These are phyloP conservation scores for Starmerella sirachaensis DNA, from an alignment of 805 yeast species.

Conservation along the genomic window DNA sequence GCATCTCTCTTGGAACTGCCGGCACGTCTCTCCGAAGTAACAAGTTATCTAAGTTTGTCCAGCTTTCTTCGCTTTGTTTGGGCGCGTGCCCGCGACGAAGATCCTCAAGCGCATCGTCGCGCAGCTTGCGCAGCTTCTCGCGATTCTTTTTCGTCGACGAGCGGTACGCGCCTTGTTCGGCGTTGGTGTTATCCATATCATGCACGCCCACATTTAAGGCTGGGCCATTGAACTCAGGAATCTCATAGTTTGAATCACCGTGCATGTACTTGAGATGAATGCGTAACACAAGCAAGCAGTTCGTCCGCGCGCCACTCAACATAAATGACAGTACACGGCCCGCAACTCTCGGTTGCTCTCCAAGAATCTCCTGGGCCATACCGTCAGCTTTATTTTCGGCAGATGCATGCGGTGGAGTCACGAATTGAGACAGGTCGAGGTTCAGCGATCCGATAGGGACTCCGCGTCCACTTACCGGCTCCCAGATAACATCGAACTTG, in stretches of 20 bases:
- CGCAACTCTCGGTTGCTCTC: constrained; percentile 10
- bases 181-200: constrained; percentile 44
- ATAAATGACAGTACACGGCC: constrained; percentile 46
- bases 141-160: constrained; percentile 3
- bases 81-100: constrained; percentile 3
- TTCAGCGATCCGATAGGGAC: constrained; percentile 52
- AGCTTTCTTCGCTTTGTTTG: background rate
- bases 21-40: constrained; percentile 8
- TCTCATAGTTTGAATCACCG: constrained; percentile 35
- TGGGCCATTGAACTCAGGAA: constrained; percentile 34
- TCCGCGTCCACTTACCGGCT: constrained; percentile 31
- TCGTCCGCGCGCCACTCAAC: constrained; percentile 66
- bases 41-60: constrained; percentile 12
- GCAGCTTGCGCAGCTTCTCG: constrained; percentile 11
- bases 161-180: background rate
- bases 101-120: constrained; percentile 8
- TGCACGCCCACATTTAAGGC: constrained; percentile 32
- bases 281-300: constrained; percentile 41
- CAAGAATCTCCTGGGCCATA: background rate
- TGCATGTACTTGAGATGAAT: constrained; percentile 38
- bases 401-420: constrained; percentile 21
- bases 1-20: background rate
- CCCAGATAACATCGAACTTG: constrained; percentile 37
- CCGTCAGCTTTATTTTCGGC: background rate
- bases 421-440: constrained; percentile 62